Evolutionary conservation across 2,329 filamentous ascomycete genomes (phyloP).

Genomic region (Diaporthe citriasiana): DNA sequence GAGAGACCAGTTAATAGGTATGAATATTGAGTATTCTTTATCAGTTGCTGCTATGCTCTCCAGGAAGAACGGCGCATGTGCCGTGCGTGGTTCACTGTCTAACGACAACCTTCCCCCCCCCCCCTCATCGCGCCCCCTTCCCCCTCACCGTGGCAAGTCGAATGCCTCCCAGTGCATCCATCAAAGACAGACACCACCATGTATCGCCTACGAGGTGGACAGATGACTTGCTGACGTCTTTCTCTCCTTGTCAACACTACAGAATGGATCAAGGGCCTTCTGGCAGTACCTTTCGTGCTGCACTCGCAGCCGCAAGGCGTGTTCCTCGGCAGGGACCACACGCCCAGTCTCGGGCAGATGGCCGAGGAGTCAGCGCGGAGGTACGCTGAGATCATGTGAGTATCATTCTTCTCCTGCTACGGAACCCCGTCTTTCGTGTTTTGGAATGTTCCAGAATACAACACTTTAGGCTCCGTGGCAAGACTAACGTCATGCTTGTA

Average conservation of each 20-base stretch:
- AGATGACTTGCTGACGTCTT: not conserved
- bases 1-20: conserved; percentile 89
- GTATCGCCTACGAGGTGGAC: not conserved
- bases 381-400: conserved; percentile 95
- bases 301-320: conserved; percentile 94
- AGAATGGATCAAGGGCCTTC: conserved; percentile 97
- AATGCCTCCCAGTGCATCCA: not conserved
- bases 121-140: too few species aligned
- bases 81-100: conserved; percentile 15
- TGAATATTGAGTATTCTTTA: conserved; percentile 40
- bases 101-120: not conserved
- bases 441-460: too few species aligned
- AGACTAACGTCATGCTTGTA: too few species aligned
- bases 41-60: not conserved
- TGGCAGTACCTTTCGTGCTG: conserved; percentile 96
- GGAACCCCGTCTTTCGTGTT: too few species aligned
- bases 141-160: not conserved
- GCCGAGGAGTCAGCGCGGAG: conserved; percentile 85
- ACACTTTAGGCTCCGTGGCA: too few species aligned
- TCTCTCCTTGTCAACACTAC: conserved; percentile 29
- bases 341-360: conserved; percentile 75
- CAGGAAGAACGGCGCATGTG: not conserved
- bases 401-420: too few species aligned
- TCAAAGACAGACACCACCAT: not conserved
- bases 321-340: conserved; percentile 70